phyloP scores from a whole-genome alignment of 1,284 basidiomycete genomes.

The Boletus semigastroideus region DNA sequence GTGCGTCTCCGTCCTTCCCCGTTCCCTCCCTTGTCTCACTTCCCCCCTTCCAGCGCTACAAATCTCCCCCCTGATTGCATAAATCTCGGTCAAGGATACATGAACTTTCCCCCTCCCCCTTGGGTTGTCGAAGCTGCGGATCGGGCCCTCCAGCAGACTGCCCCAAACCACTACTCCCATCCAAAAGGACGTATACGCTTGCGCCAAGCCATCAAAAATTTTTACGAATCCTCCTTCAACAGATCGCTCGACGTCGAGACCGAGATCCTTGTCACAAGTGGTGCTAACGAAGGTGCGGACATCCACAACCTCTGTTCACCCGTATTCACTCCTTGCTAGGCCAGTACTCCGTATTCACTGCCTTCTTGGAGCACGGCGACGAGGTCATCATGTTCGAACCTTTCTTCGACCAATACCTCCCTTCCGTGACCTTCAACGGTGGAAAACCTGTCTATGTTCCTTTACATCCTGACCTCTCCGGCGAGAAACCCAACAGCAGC shows the following conservation, averaged over 20 bases:
- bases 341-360: conserved; percentile 87
- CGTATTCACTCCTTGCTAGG: conserved; percentile 39
- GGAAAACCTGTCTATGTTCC: conserved; percentile 95
- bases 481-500: conserved; percentile 58
- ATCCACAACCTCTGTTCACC: background rate
- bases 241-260: conserved; percentile 79
- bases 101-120: conserved; percentile 86
- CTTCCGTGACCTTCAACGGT: conserved; percentile 90
- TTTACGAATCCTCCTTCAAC: conserved; percentile 73
- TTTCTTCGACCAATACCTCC: conserved; percentile 96
- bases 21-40: conserved; percentile 6
- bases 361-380: conserved; percentile 87
- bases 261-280: conserved; percentile 93
- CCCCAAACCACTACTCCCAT: conserved; percentile 88
- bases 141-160: conserved; percentile 65
- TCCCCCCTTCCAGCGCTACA: conserved; percentile 55
- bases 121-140: conserved; percentile 83
- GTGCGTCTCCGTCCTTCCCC: conserved; percentile 44
- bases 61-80: conserved; percentile 87
- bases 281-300: conserved; percentile 86
- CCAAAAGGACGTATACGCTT: conserved; percentile 86
- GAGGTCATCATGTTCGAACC: conserved; percentile 99
- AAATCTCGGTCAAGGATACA: conserved; percentile 93
- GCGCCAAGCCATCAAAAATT: conserved; percentile 79
- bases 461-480: conserved; percentile 76